Evolutionary conservation across 2,329 filamentous ascomycete genomes (phyloP), one percentile per base, ranked within the genome.

Genomic region (Fusarium sp.): DNA sequence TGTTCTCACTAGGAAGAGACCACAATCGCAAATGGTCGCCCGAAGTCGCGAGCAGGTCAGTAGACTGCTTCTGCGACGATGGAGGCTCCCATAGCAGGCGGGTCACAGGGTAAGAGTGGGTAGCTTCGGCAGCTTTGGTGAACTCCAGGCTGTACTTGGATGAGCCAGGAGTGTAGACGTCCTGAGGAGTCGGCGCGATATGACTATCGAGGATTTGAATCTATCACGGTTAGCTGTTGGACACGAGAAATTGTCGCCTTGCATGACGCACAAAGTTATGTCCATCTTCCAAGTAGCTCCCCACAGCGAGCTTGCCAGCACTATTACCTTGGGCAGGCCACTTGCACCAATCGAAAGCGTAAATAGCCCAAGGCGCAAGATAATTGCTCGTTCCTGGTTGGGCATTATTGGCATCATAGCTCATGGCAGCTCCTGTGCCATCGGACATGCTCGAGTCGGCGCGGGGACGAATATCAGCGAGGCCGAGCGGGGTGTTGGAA

Each of bases 321-420:
- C 93, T 90, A 71, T 90, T 90, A 75, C 81, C 90, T 75, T 93
- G 89, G 4, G 95, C 90, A 18, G 92, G 89, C 95, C 96, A 99
- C 81, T 99, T 99, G 84, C 96, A 99, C 96, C 96, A 99, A 82
- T 99, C 96, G 75, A 97, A 95, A 14, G 96, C 95, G 79, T 98
- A 99, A 58, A 97, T 90, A 16, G 94, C 91, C 93, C 96, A 99
- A 0, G 95, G 94, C 7, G 95, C 94, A 68, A 97, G 83, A 77
- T 98, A 97, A 79, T 95, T 98, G 84, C 93, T 97, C 69, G 95
- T 97, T 77, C 92, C 80, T 77, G 91, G 79, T 80, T 88, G 84
- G 67, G 88, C 78, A 77, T 88, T 88, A 68, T 89, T 88, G 53
- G 89, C 84, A 75, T 94, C 92, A 77, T 91, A 91, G 53, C 87